Evolutionary conservation across 1,284 basidiomycete species (phyloP), one percentile per base, ranked within the genome.

Genomic region (Volvariella surrecta): DNA sequence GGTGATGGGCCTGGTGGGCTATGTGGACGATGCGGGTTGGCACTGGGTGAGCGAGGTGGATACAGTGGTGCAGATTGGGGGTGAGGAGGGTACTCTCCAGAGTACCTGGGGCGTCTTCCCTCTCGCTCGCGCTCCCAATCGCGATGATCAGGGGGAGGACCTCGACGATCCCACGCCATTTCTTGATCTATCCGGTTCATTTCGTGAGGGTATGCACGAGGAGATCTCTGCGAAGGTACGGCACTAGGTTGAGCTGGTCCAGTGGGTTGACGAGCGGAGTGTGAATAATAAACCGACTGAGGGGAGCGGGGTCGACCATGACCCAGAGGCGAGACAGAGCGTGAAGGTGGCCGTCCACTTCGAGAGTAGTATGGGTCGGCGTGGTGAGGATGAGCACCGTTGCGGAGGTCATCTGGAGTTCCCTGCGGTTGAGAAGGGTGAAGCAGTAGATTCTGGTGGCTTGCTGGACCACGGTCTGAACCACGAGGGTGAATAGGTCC

Each of bases 371-470:
- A 71, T 1, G 67, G 64, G 21, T 82, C 79, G 31, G 68, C 68
- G 48, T 74, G 73, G 40, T 71, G 72, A 3, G 58, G 48, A 45
- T 64, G 61, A 19, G 59, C 55, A 1, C 69, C 65, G 48, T 68
- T 67, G 24, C 73, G 65, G 2, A 69, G 57, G 13, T 74, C 71
- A 35, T 79, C 76, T 0, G 67, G 59, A 2, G 66, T 64, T 8
- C 63, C 52, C 22, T 69, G 70, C 42, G 68, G 70, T 43, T 76
- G 74, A 9, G 79, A 75, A 50, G 83, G 79, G 35, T 84, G 82
- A 1, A 87, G 61, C 3, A 83, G 60, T 13, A 84, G 54, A 16
- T 68, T 70, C 43, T 74, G 71, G 44, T 75, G 71, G 6, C 73
- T 71, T 4, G 64, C 61, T 2, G 74, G 73, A 2, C 73, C 74